phyloP scores from a whole-genome alignment of 257 asterid genomes.

The Nicotiana tabacum region DNA sequence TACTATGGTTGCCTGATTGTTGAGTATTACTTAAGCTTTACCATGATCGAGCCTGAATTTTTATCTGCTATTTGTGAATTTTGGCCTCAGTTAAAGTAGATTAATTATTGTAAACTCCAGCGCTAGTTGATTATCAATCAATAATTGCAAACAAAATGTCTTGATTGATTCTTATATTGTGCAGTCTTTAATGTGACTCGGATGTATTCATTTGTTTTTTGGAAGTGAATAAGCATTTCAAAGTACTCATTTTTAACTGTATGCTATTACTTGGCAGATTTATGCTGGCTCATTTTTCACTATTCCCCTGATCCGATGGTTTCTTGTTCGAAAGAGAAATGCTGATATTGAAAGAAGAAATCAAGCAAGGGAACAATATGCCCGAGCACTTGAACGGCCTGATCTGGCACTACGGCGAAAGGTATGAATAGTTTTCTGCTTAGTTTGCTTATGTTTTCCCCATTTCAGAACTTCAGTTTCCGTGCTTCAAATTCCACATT shows the following conservation, averaged over 20 bases:
- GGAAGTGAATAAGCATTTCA: not conserved
- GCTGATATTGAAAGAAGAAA: constrained; percentile 63
- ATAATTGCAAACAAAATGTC: not conserved
- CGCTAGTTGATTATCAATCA: not conserved
- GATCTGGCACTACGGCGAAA: constrained; percentile 67
- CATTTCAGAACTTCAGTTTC: too few relatives aligned
- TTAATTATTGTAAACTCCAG: not conserved
- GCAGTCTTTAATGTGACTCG: not conserved
- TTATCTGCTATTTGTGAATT: not conserved
- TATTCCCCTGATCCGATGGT: constrained; percentile 83
- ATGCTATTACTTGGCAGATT: constrained; percentile 50
- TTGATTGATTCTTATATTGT: not conserved
- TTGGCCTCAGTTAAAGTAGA: not conserved
- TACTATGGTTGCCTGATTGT: not conserved
- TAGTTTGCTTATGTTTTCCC: too few relatives aligned
- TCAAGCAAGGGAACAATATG: constrained; percentile 55
- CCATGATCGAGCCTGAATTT: constrained; percentile 5
- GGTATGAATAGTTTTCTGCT: constrained; percentile 36
- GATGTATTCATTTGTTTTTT: not conserved
- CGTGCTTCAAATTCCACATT: too few relatives aligned
- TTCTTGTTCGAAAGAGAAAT: constrained; percentile 56
- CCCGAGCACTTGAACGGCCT: constrained; percentile 71
- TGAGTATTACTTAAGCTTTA: not conserved
- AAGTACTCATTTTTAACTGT: not conserved
- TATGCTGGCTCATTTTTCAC: constrained; percentile 96